phyloP scores from a whole-genome alignment of 225 moss, liverwort and hornwort species.

The Physcomitrium patens region DNA sequence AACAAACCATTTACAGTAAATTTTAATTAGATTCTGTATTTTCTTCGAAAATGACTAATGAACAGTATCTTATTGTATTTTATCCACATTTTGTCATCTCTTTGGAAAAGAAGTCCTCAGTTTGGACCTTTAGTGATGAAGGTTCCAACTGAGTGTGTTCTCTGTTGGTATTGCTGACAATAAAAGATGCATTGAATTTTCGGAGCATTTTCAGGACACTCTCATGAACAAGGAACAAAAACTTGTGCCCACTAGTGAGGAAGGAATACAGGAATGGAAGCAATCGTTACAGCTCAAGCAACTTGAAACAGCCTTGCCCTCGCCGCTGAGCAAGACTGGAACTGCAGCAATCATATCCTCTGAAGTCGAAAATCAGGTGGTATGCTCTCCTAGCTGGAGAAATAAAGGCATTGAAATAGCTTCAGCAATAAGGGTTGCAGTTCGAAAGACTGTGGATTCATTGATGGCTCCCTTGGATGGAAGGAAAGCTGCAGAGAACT shows the following conservation, averaged over 20 bases:
- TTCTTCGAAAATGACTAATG: neutral
- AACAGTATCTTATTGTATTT: neutral
- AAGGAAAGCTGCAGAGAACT: slow-evolving; percentile 49
- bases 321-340: slow-evolving; percentile 50
- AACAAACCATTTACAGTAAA: slow-evolving; percentile 22
- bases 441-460: slow-evolving; percentile 61
- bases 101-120: neutral
- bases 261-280: slow-evolving; percentile 50
- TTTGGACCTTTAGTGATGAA: too few relatives aligned
- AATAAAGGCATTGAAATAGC: slow-evolving; percentile 51
- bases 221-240: slow-evolving; percentile 27
- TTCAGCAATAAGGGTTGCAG: slow-evolving; percentile 51
- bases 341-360: slow-evolving; percentile 33
- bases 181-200: neutral
- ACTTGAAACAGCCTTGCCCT: slow-evolving; percentile 29
- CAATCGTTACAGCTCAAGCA: slow-evolving; percentile 48
- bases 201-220: slow-evolving; percentile 38
- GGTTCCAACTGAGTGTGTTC: neutral
- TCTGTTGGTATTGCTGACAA: slow-evolving; percentile 4
- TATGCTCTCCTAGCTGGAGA: slow-evolving; percentile 55
- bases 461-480: slow-evolving; percentile 71
- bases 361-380: slow-evolving; percentile 30
- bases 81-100: neutral
- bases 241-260: slow-evolving; percentile 30
- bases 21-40: neutral